Evolutionary conservation across 495 filamentous ascomycete species (phyloP).

Genomic region (Trichodelitschia bisporula): DNA sequence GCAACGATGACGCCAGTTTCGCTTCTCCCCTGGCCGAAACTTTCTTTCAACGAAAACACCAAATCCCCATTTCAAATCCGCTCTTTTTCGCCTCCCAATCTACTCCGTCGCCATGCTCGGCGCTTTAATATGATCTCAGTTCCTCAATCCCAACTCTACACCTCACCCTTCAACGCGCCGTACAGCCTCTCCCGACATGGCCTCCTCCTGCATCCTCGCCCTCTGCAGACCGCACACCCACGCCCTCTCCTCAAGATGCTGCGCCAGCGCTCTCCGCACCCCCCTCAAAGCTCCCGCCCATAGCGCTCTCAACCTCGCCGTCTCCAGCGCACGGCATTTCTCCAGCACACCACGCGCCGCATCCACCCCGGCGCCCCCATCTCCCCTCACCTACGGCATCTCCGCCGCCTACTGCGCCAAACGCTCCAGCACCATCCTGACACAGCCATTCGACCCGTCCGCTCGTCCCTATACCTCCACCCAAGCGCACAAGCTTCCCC

Average conservation of each 20-base stretch:
- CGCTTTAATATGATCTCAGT: no score
- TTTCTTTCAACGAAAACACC: no score
- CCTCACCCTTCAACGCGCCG: no score
- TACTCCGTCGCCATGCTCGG: not conserved
- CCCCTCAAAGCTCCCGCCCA: constrained; percentile 1
- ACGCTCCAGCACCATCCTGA: constrained; percentile 40
- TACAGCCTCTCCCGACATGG: not conserved
- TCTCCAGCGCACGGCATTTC: no score
- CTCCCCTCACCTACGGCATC: constrained; percentile 33
- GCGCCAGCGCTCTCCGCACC: not conserved
- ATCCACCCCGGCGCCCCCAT: constrained; percentile 4
- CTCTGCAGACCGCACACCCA: not conserved
- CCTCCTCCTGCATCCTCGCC: not conserved
- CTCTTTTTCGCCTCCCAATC: not conserved
- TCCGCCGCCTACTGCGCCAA: constrained; percentile 58
- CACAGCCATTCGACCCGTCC: constrained; percentile 8
- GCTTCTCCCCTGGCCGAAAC: no score
- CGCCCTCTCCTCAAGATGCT: not conserved
- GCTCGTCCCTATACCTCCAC: constrained; percentile 5
- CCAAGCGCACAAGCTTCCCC: constrained; percentile 4
- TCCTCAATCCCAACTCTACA: not conserved
- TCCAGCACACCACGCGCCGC: constrained; percentile 3
- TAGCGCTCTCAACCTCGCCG: constrained; percentile 3
- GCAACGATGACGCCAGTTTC: no score
- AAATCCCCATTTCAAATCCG: no score